Percentiles rank a stretch among this genome's conserved stretches.
Conservation (phyloP, 169 alveolate genomes). For the Eimeria sp. region DNA sequence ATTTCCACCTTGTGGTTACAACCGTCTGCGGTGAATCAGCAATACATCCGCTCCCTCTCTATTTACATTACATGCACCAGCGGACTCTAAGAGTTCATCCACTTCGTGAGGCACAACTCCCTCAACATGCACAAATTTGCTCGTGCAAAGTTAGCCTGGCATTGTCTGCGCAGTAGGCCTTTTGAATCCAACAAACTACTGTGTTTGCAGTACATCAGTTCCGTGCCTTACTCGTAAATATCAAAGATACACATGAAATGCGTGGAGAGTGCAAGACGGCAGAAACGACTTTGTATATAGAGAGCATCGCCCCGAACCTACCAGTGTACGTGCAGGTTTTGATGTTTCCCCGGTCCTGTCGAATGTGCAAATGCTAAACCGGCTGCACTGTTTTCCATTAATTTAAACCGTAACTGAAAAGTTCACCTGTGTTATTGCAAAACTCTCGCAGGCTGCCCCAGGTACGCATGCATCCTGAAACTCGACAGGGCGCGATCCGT, state of each 20-base stretch:
- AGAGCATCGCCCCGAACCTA: neutral
- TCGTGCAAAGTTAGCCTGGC: no score
- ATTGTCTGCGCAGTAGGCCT: neutral
- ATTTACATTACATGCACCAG: neutral
- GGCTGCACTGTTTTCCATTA: neutral
- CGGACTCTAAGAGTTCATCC: neutral
- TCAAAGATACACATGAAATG: neutral
- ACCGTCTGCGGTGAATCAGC: neutral
- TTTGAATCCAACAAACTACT: neutral
- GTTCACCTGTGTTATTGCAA: neutral
- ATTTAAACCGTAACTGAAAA: neutral
- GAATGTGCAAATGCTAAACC: neutral
- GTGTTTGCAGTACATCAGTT: neutral
- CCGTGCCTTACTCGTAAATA: neutral
- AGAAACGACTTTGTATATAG: neutral
- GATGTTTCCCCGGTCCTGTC: neutral
- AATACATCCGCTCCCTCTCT: neutral
- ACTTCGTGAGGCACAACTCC: no score
- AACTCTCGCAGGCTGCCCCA: neutral
- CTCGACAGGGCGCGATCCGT: slow-evolving; percentile 30
- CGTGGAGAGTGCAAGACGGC: neutral
- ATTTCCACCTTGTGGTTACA: neutral
- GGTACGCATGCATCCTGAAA: slow-evolving; percentile 2
- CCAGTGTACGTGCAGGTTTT: neutral
- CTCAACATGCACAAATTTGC: no score